phyloP scores from a whole-genome alignment of 148 eudicot species.

The Euryodendron excelsum region DNA sequence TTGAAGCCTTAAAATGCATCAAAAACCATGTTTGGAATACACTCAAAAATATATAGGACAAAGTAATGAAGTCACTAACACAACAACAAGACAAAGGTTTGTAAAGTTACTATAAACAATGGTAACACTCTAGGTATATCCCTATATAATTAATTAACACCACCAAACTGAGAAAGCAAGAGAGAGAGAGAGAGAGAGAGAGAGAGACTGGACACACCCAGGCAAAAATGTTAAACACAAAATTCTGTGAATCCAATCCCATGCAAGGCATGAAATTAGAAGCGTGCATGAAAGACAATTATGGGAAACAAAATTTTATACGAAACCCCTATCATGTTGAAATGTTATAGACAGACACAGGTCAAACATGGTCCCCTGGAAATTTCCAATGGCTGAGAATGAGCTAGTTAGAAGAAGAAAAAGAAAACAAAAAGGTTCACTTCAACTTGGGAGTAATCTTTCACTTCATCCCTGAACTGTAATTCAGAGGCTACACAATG shows the following conservation, averaged over 20 bases:
- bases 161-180: background rate
- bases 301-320: background rate
- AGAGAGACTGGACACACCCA: background rate
- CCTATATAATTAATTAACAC: background rate
- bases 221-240: background rate
- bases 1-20: constrained; percentile 53
- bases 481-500: background rate
- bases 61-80: constrained; percentile 27
- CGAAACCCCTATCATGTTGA: background rate
- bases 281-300: background rate
- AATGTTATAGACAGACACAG: background rate
- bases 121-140: background rate
- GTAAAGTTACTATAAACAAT: background rate
- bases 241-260: background rate
- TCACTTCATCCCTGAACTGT: no score
- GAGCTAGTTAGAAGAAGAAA: background rate
- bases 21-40: constrained; percentile 34
- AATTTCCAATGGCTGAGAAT: background rate
- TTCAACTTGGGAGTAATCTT: no score
- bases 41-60: constrained; percentile 44
- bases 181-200: background rate
- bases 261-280: no score
- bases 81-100: background rate
- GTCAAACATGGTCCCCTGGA: background rate
- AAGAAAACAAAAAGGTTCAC: background rate